Base-by-base conservation (phyloP, 1,139 yeast species). In the Protomyces lactucae-debilis region DNA sequence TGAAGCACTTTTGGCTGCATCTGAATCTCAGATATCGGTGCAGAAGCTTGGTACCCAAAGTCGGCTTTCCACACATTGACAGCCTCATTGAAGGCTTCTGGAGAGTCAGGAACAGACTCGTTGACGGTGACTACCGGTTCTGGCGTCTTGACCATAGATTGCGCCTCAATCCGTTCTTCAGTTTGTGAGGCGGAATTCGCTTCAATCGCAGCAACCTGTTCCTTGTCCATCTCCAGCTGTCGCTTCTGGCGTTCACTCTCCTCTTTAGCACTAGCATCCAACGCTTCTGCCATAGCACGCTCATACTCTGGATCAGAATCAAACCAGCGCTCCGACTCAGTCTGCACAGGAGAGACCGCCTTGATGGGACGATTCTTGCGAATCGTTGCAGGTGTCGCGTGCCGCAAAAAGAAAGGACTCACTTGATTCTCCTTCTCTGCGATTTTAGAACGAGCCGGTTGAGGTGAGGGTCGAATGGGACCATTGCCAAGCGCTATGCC, bases 331-430 rank as follows among this genome's bases (percentile, higher is more conserved):
- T n/a, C 23, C 10, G 23, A n/a, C 23, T 18, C 23, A 18, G 23
- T 43, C 6, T 6, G 23, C 25, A 12, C 48, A n/a, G 48, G 23
- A 16, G 28, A 5, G 3, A 21, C 28, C 2, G 48, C 48, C 23
- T 43, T 43, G 10, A 43, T 10, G 48, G 48, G 23, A 21, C 12
- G 14, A 18, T 43, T 43, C 10, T 43, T 43, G 48, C 48, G 48
- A n/a, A 43, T 16, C n/a, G 57, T 45, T 0, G 39, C 35, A 5
- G 36, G 32, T 1, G 63, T 52, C 3, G 52, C 45, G 2, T 18
- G 48, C 9, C 18, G 16, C 18, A 21, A 6, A 52, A 59, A 59
- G 45, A 59, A 59, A 0, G 56, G 63, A 40, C 63, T 59, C 3
- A 51, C 35, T 12, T 16, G 21, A 39, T 57, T 57, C 45, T 59